Base-by-base conservation (phyloP, 2,329 filamentous ascomycete genomes). In the Sclerotinia subarctica region DNA sequence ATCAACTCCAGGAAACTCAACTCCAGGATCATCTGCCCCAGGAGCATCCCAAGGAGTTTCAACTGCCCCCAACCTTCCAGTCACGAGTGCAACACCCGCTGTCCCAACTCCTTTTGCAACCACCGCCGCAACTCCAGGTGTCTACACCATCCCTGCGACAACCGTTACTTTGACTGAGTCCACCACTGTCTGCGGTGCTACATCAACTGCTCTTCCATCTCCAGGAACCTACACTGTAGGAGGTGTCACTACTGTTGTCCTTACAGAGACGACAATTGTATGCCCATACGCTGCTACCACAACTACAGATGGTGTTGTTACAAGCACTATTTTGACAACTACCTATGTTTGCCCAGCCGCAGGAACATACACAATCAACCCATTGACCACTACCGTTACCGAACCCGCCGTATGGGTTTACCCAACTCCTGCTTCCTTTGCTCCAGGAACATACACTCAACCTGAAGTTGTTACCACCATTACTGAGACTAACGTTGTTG, bases 301-400 rank as follows among this genome's bases (percentile, higher is more conserved):
- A 74, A 89, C 88, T 73, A 80, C 78, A 68, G 81, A 79, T 71
- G 84, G 85, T 72, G 85, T 86, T 63, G 85, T 86, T 68, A 91
- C 87, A 80, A 90, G 84, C 81, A 82, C 88, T 74, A 86, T 92
- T 76, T 82, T 85, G 80, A 86, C 82, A 74, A 93, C 90, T 76
- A 88, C 87, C 76, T 92, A 89, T 77, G 85, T 90, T 76, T 93
- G 90, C 88, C 89, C 90, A 70, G 82, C 82, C 62, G 83, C 89
- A 75, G 90, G 90, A 78, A 92, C 88, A 68, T 93, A 92, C 84
- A 92, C 88, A 77, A 88, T 93, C 74, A 88, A 84, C 72, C 87
- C 90, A 68, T 83, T 84, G 77, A 90, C 88, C 77, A 90, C 87
- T 73, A 83, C 82, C 46, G 83, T 87, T 72, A 79, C 82, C 68